These are phyloP conservation scores for Hemisphaericaspora xylofermentans DNA, from an alignment of 1,139 yeast species.

Conservation along the genomic window DNA sequence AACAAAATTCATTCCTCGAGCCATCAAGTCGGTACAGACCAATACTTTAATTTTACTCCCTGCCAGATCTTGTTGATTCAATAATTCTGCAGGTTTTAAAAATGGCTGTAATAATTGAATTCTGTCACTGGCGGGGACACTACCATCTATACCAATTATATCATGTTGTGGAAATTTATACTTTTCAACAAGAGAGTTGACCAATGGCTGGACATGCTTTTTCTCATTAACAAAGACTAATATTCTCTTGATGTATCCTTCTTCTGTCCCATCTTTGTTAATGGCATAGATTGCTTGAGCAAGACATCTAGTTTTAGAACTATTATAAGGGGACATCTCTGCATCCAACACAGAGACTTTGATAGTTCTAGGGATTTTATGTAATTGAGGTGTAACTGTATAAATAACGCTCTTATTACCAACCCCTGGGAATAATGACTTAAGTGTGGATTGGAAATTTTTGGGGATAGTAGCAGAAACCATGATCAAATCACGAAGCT, in stretches of 20 bases:
- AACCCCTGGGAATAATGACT: conserved; percentile 53
- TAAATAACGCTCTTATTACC: conserved; percentile 49
- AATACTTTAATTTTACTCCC: conserved; percentile 53
- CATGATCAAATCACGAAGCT: conserved; percentile 63
- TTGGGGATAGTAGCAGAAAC: conserved; percentile 92
- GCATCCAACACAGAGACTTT: conserved; percentile 77
- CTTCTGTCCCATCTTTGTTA: conserved; percentile 78
- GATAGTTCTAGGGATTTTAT: conserved; percentile 74
- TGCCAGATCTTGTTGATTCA: conserved; percentile 30
- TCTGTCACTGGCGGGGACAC: conserved; percentile 59
- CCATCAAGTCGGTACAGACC: conserved; percentile 86
- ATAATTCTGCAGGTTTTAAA: conserved; percentile 52
- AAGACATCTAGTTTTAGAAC: conserved; percentile 77
- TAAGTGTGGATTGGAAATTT: conserved; percentile 64
- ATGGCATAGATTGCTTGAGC: conserved; percentile 90
- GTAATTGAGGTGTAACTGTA: conserved; percentile 79
- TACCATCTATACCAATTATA: conserved; percentile 63
- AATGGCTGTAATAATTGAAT: conserved; percentile 57
- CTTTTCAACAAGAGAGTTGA: conserved; percentile 47
- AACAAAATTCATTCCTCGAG: conserved; percentile 86
- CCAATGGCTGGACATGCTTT: conserved; percentile 59
- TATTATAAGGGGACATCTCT: conserved; percentile 70
- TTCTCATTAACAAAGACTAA: conserved; percentile 83
- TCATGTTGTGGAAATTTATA: conserved; percentile 55
- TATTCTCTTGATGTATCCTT: conserved; percentile 74